Conservation (phyloP, 2,329 filamentous ascomycete species). For the Calycina herbarum region DNA sequence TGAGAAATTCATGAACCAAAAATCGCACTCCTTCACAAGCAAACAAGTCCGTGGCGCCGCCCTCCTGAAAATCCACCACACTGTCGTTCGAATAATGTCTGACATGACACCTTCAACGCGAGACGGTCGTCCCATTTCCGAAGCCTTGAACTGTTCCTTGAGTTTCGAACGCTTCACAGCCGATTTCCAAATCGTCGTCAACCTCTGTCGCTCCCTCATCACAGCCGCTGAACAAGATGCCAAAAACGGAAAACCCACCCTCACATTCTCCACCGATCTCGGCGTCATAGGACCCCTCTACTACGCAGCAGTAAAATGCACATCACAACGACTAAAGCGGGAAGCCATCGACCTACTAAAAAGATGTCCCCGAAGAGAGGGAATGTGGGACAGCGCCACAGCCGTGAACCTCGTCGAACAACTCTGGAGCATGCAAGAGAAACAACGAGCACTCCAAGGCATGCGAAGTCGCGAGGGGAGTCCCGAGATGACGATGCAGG, state of each 20-base stretch:
- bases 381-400: slow-evolving; percentile 35
- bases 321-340: slow-evolving; percentile 14
- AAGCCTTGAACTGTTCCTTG: slow-evolving; percentile 21
- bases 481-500: slow-evolving; percentile 12
- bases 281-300: slow-evolving; percentile 35
- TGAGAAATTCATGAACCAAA: slow-evolving; percentile 30
- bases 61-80: slow-evolving; percentile 35
- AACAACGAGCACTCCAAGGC: slow-evolving; percentile 14
- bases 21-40: slow-evolving; percentile 25
- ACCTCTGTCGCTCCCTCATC: slow-evolving; percentile 31
- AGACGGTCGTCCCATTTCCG: slow-evolving; percentile 22
- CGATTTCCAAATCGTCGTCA: slow-evolving; percentile 28
- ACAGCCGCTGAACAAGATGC: slow-evolving; percentile 30
- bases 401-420: slow-evolving; percentile 25
- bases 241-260: slow-evolving; percentile 25
- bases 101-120: slow-evolving; percentile 16
- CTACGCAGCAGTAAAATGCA: slow-evolving; percentile 29
- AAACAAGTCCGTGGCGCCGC: slow-evolving; percentile 34
- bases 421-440: slow-evolving; percentile 32
- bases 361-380: slow-evolving; percentile 32
- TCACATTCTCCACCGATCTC: slow-evolving; percentile 34
- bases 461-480: background rate
- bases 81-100: slow-evolving; percentile 29
- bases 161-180: slow-evolving; percentile 18
- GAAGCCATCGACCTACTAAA: slow-evolving; percentile 30